Conservation (phyloP, 768 basidiomycete species). For the Mycena rebaudengoi region DNA sequence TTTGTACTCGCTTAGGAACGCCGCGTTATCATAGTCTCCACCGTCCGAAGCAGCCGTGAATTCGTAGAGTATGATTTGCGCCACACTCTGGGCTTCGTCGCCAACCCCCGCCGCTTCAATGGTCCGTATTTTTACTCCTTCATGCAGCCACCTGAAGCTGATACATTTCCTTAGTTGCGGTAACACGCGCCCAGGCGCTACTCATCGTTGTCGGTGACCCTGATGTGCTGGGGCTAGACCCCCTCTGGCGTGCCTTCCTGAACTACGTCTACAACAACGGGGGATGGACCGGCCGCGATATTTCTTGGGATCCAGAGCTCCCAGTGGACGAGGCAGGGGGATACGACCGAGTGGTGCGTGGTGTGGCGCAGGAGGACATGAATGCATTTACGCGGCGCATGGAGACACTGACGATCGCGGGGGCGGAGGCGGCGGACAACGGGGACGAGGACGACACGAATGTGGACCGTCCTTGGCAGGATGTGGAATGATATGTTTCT, state of each 20-base stretch:
- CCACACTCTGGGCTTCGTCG: constrained; percentile 67
- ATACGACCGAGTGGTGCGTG: constrained; percentile 44
- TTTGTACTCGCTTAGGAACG: constrained; percentile 64
- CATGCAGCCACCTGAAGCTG: neutral
- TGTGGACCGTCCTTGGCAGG: constrained; percentile 24
- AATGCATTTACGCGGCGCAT: constrained; percentile 47
- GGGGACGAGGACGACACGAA: constrained; percentile 11
- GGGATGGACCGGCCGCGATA: constrained; percentile 62
- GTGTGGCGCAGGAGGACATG: constrained; percentile 42
- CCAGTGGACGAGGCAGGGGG: constrained; percentile 41
- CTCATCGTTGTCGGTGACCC: constrained; percentile 70
- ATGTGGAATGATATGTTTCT: constrained; percentile 13
- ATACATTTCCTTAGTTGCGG: constrained; percentile 51
- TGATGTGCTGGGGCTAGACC: constrained; percentile 64
- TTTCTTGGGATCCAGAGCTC: constrained; percentile 59
- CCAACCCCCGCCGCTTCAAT: constrained; percentile 64
- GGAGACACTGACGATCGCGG: constrained; percentile 40
- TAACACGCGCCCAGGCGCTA: constrained; percentile 69
- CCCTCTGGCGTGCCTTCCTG: constrained; percentile 68
- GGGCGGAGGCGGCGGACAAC: neutral
- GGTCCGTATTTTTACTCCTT: constrained; percentile 46
- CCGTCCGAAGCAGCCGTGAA: constrained; percentile 62
- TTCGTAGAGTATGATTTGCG: constrained; percentile 58
- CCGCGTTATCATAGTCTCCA: constrained; percentile 64
- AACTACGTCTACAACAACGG: constrained; percentile 62